A percentile compares a stretch with the other conserved stretches of the same genome.
These are phyloP conservation scores for Penicillium robsamsonii DNA, from an alignment of 495 filamentous ascomycete genomes.

Conservation along the genomic window DNA sequence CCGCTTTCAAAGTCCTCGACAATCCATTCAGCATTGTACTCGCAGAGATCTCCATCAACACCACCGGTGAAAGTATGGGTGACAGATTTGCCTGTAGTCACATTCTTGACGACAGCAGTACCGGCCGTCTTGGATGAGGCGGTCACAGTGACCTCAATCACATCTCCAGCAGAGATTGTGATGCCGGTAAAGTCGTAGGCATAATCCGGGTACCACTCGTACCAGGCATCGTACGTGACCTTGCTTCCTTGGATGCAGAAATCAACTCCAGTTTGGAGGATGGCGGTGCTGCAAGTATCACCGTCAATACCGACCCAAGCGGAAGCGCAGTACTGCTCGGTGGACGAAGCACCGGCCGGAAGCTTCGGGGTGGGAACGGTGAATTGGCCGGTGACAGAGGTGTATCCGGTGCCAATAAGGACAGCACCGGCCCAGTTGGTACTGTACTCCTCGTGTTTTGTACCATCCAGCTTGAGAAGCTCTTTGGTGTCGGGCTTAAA, in stretches of 20 bases:
- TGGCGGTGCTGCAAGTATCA: constrained; percentile 45
- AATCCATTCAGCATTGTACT: constrained; percentile 54
- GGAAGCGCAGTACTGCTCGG: constrained; percentile 40
- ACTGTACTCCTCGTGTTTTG: constrained; percentile 32
- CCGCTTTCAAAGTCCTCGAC: constrained; percentile 43
- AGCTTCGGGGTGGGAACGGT: constrained; percentile 43
- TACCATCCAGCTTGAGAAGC: neutral
- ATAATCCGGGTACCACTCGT: constrained; percentile 55
- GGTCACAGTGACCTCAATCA: constrained; percentile 47
- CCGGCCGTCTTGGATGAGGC: constrained; percentile 40
- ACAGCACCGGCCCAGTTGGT: constrained; percentile 53
- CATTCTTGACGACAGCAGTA: constrained; percentile 46
- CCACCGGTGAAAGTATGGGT: constrained; percentile 39
- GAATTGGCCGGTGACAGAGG: constrained; percentile 44
- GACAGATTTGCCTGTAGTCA: constrained; percentile 45
- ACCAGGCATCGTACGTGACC: constrained; percentile 51
- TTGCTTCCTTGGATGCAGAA: constrained; percentile 37
- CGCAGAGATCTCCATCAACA: constrained; percentile 11
- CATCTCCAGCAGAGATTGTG: constrained; percentile 33
- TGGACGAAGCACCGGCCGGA: constrained; percentile 34
- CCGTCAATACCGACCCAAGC: constrained; percentile 57
- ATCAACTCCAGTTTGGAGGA: constrained; percentile 55
- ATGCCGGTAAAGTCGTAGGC: constrained; percentile 36
- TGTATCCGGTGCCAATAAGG: constrained; percentile 40
- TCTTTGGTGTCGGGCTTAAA: neutral